Conservation (phyloP, 805 yeast species). For the Yarrowia yakushimensis region DNA sequence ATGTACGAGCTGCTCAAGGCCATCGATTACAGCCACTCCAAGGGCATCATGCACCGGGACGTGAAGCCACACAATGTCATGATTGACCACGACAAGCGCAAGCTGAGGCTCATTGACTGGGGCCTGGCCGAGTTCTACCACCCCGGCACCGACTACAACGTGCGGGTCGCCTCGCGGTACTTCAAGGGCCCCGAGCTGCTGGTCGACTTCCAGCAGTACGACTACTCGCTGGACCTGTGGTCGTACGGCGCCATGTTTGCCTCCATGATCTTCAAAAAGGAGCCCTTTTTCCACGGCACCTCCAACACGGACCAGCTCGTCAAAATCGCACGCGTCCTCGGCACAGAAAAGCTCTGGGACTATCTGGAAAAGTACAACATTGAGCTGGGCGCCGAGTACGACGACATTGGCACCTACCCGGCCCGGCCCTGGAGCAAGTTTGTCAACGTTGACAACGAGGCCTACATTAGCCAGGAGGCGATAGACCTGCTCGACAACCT, state of each 20-base stretch:
- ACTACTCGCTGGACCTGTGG: slow-evolving; percentile 90
- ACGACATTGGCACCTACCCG: slow-evolving; percentile 68
- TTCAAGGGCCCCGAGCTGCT: slow-evolving; percentile 91
- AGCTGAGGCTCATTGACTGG: slow-evolving; percentile 86
- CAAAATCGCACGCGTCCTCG: slow-evolving; percentile 82
- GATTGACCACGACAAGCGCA: slow-evolving; percentile 74
- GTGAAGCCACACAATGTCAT: slow-evolving; percentile 94
- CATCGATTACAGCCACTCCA: slow-evolving; percentile 83
- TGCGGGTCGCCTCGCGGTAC: slow-evolving; percentile 88
- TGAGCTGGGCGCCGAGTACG: slow-evolving; percentile 68
- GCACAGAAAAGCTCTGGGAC: slow-evolving; percentile 70
- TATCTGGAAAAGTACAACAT: slow-evolving; percentile 72
- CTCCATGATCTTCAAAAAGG: slow-evolving; percentile 82
- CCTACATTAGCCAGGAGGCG: slow-evolving; percentile 64
- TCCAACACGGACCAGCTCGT: slow-evolving; percentile 89
- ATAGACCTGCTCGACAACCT: slow-evolving; percentile 73
- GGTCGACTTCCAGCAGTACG: slow-evolving; percentile 82
- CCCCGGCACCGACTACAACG: slow-evolving; percentile 83
- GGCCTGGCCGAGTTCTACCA: slow-evolving; percentile 94
- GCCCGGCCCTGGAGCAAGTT: slow-evolving; percentile 82
- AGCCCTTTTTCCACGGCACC: slow-evolving; percentile 88
- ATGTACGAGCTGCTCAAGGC: slow-evolving; percentile 78
- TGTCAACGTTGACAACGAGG: slow-evolving; percentile 64
- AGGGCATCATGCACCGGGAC: slow-evolving; percentile 95
- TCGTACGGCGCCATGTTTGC: slow-evolving; percentile 92